Base-by-base conservation (phyloP, 2,329 filamentous ascomycete species). In the Fusarium graminum region DNA sequence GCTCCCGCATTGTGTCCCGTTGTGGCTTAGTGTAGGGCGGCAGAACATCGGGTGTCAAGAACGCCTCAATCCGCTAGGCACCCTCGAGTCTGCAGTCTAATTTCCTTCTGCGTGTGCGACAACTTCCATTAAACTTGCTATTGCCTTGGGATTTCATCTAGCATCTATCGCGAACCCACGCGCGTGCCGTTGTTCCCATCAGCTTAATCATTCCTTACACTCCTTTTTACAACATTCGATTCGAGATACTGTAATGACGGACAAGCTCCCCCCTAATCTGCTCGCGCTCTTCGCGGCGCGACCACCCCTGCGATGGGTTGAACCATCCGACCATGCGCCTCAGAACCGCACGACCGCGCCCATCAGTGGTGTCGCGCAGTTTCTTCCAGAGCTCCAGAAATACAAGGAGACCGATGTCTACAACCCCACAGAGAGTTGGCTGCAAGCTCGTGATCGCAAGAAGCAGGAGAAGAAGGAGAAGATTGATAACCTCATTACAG, bases 221-320 rank as follows among this genome's bases (percentile, higher is more conserved):
- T 52, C 43, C 28, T 26, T 55, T 51, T 53, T 16, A 19, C 29
- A 25, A 40, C 29, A n/a, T 39, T 38, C 26, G 42, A 60, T 38
- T 52, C 22, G 67, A 58, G 49, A 65, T 53, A 73, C 82, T 72
- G 43, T 52, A 65, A 99, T 98, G 95, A 98, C 95, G 49, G 94
- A 97, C 85, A 95, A 96, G 81, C 90, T 99, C 19, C 94, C 95
- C 59, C 92, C 92, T 55, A 94, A 97, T 77, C 87, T 98, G 60
- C 86, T 98, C 73, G 92, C 92, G 80, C 92, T 98, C 71, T 99
- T 99, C 82, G 92, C 94, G 80, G 92, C 95, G 76, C 92, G 95
- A 61, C 95, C 95, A 72, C 91, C 94, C 60, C 83, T 98, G 76
- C 91, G 93, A 79, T 98, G 92, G 86, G 88, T 97, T 62, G 90